phyloP scores from a whole-genome alignment of 73 alveolate species.

The Paramecium sexaurelia region DNA sequence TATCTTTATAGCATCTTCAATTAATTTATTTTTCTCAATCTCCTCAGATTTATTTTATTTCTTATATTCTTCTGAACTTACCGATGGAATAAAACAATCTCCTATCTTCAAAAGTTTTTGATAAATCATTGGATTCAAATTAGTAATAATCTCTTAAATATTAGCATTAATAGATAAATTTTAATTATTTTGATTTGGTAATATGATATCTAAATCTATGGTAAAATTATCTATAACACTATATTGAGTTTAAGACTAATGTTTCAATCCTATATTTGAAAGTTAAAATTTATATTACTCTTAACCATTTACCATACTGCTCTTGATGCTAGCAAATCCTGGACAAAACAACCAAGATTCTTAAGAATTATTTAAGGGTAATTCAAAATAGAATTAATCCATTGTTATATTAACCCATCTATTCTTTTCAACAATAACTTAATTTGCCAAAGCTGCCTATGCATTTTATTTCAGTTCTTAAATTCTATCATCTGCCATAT shows the following conservation, averaged over 20 bases:
- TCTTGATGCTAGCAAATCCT: not conserved
- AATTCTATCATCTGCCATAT: slow-evolving; percentile 16
- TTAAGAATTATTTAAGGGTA: not conserved
- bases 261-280: not conserved
- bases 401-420: slow-evolving; percentile 12
- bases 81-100: slow-evolving; percentile 1
- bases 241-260: not conserved
- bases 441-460: not conserved
- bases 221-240: not conserved
- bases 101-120: not conserved
- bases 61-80: slow-evolving; percentile 4
- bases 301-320: not conserved
- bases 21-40: not conserved
- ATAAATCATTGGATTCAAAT: not conserved
- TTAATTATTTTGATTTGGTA: not conserved
- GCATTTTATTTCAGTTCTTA: slow-evolving; percentile 19
- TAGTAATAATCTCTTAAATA: not conserved
- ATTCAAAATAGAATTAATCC: not conserved
- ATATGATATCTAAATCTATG: not conserved
- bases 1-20: not conserved
- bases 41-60: not conserved
- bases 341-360: slow-evolving; percentile 33
- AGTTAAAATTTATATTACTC: not conserved
- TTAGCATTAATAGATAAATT: not conserved
- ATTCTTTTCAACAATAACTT: not conserved